Evolutionary conservation across 2,329 filamentous ascomycete genomes (phyloP), one percentile per base, ranked within the genome.

Genomic region (Hypoxylon sp.): DNA sequence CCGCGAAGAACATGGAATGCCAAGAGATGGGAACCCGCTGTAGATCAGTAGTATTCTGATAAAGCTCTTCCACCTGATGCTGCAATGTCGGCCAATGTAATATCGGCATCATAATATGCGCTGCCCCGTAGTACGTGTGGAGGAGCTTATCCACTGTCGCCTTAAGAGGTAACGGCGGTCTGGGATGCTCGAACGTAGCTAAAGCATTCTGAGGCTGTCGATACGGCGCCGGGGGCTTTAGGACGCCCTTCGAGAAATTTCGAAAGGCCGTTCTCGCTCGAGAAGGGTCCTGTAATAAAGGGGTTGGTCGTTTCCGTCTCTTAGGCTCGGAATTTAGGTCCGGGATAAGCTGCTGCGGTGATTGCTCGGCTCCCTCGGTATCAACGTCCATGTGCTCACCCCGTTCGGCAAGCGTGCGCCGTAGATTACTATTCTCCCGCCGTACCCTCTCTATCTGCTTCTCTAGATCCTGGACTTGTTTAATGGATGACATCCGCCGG

Each of bases 401-500:
- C 57, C 81, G 78, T 51, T 84, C 83, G 43, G 82, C 80, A 45
- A 93, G 80, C 74, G 90, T 87, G 29, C 90, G 88, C 55, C 88
- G 88, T 39, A 97, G 81, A 66, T 89, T 90, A 60, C 83, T 85
- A 74, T 97, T 94, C 77, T 97, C 92, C 62, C 93, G 89, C 76
- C 90, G 92, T 41, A 96, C 86, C 55, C 90, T 87, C 48, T 91
- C 87, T 74, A 97, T 88, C 79, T 97, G 94, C 79, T 93, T 96
- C 80, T 98, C 95, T 25, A 99, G 84, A 77, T 99, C 96, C 80
- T 98, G 96, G 11, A 98, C 92, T 83, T 97, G 96, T 87, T 98
- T 99, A 81, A 98, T 98, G 1, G 95, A 98, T 16, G 96, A 98
- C 96, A 99, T 99, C 67, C 96, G 89, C 63, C 96, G 88, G 78